Base-by-base conservation (phyloP, 2,329 filamentous ascomycete genomes). In the Claviceps digitariae region DNA sequence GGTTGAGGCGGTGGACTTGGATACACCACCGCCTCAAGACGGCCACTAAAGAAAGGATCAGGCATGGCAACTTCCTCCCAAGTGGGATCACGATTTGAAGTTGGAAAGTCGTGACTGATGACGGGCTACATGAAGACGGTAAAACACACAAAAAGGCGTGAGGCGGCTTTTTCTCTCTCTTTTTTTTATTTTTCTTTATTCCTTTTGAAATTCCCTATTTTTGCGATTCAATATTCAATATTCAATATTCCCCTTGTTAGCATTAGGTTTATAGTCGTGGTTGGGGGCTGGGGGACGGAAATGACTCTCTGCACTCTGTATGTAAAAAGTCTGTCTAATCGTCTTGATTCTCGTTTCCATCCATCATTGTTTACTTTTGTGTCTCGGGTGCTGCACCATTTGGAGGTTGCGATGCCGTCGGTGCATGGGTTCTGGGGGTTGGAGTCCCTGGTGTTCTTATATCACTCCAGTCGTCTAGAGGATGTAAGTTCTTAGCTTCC, bases 1-100 rank as follows among this genome's bases (percentile, higher is more conserved):
- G 45, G 74, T 82, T 25, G 70, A 74, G 55, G 72, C 66, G 8
- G 72, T 82, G 45, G 79, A 82, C 58, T 69, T 82, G 9, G 79
- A 82, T 13, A 71, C 72, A 13, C 74, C 72, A 13, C 74, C 75
- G 9, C 69, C 67, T 8, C 43, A 23, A 6, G 68, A 66, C 12
- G 43, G 54, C 51, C 64, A 64, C 54, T 68, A 51, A 66, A 34
- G 54, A 21, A 34, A 34, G 31, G 31, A 9, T 2, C 31, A 15
- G 10, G 43, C 21, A 20, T 4, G 15, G 21, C 15, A 38, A 27
- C 20, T 29, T 29, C n/a, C 27, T 34, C 31, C 9, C 31, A 10
- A 15, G n/a, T 2, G 20, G 27, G n/a, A 34, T n/a, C 15, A 38
- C 5, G 36, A 38, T n/a, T 38, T 5, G 36, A 38, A 4, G 2